Evolutionary conservation across 306 rosid genomes (phyloP).

Genomic region (Prunus kanzakura): DNA sequence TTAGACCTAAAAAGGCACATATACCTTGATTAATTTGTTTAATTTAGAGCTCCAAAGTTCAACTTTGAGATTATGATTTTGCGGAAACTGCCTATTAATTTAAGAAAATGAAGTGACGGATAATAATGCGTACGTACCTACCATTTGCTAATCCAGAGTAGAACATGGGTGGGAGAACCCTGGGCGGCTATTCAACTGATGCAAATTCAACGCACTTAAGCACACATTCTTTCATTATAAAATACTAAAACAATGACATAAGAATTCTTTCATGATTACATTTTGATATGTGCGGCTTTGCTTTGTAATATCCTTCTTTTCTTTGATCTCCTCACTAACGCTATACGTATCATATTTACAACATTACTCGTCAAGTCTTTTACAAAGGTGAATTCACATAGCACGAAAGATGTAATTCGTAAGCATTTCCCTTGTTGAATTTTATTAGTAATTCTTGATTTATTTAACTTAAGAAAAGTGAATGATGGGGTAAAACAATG

Average conservation of each 20-base stretch:
- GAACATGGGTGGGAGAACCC: conserved; percentile 4
- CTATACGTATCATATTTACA: no score
- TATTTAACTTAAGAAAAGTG: neutral
- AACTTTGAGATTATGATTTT: conserved; percentile 27
- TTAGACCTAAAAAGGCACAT: neutral
- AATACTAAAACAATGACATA: neutral
- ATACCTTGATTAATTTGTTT: neutral
- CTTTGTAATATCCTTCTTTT: neutral
- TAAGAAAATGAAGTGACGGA: conserved; percentile 11
- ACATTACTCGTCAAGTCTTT: no score
- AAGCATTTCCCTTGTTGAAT: no score
- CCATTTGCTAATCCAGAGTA: neutral
- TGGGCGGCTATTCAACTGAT: conserved; percentile 15
- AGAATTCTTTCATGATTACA: neutral
- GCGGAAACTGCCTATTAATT: neutral
- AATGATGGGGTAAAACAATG: neutral
- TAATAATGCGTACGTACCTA: conserved; percentile 17
- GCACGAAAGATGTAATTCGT: no score
- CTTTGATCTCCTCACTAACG: neutral
- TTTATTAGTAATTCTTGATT: no score
- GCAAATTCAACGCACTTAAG: conserved; percentile 12
- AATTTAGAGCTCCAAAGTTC: conserved; percentile 1
- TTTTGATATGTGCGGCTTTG: neutral
- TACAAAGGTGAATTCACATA: no score
- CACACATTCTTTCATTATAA: neutral